Conservation (phyloP, 169 alveolate species). For the Prorocentrum cordatum region DNA sequence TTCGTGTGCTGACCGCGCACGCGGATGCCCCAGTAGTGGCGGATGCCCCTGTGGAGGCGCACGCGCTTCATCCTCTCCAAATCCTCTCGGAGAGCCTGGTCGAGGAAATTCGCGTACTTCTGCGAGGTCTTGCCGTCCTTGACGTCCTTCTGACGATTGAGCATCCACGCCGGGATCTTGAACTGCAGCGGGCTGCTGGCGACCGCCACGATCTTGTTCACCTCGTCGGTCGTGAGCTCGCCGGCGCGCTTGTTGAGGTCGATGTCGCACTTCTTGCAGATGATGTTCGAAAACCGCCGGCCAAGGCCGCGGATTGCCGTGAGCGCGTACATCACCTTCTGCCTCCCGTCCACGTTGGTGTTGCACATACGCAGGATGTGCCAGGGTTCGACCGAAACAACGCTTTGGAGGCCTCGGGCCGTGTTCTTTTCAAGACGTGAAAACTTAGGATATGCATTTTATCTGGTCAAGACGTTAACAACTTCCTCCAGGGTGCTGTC, state of each 20-base stretch:
- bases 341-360: conserved; percentile 99
- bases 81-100: conserved; percentile 67
- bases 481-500: too few relatives aligned
- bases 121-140: conserved; percentile 54
- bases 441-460: too few relatives aligned
- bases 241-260: conserved; percentile 98
- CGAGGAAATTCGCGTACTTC: conserved; percentile 62
- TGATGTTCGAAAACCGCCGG: conserved; percentile 92
- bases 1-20: conserved; percentile 99
- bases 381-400: conserved; percentile 83
- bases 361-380: conserved; percentile 96
- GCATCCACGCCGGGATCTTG: conserved; percentile 97
- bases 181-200: conserved; percentile 86
- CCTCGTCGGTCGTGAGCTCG: conserved; percentile 87
- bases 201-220: conserved; percentile 80
- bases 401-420: too few relatives aligned
- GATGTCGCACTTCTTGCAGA: conserved; percentile 95
- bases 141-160: conserved; percentile 77
- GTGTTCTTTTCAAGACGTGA: too few relatives aligned
- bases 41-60: conserved; percentile 75
- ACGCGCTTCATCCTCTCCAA: conserved; percentile 68
- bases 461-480: too few relatives aligned
- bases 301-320: conserved; percentile 95
- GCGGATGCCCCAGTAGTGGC: conserved; percentile 97
- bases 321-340: conserved; percentile 90